A percentile compares a stretch with the other conserved stretches of the same genome.
Conservation (phyloP, 129 eudicot species). For the Flaveria ramosissima region DNA sequence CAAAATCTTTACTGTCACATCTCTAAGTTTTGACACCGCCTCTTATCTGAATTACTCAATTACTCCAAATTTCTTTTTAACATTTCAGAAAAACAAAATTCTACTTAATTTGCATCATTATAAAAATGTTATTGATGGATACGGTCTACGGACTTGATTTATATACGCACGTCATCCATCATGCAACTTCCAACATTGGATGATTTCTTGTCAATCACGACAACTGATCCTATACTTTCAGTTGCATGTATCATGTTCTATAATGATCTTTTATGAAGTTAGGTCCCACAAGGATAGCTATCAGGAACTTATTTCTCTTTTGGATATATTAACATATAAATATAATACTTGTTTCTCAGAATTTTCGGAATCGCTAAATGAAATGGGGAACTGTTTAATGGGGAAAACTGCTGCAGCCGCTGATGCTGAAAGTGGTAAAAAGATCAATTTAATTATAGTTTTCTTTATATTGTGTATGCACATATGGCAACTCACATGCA, state of each 20-base stretch:
- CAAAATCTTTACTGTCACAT: neutral
- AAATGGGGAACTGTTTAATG: slow-evolving; percentile 82
- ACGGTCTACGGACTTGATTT: neutral
- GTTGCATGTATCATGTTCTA: slow-evolving; percentile 14
- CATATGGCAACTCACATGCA: slow-evolving; percentile 1
- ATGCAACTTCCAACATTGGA: slow-evolving; percentile 14
- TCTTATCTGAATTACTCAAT: neutral
- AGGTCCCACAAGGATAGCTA: neutral
- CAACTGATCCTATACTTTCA: neutral
- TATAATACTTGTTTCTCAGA: slow-evolving; percentile 48
- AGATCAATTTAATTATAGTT: slow-evolving; percentile 16
- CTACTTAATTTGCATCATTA: neutral
- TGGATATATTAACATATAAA: slow-evolving; percentile 2
- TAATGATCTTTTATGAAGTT: slow-evolving; percentile 9
- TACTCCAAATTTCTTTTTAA: neutral
- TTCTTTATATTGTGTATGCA: neutral
- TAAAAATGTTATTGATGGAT: neutral
- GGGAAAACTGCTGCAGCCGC: slow-evolving; percentile 58
- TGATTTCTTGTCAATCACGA: slow-evolving; percentile 2
- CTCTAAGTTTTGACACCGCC: neutral
- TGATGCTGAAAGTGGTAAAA: slow-evolving; percentile 77
- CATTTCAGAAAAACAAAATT: neutral
- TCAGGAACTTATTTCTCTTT: neutral
- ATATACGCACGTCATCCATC: neutral
- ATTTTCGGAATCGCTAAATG: slow-evolving; percentile 83